These are phyloP conservation scores for Heteromeles arbutifolia DNA, from an alignment of 306 rosid species.

Conservation along the genomic window DNA sequence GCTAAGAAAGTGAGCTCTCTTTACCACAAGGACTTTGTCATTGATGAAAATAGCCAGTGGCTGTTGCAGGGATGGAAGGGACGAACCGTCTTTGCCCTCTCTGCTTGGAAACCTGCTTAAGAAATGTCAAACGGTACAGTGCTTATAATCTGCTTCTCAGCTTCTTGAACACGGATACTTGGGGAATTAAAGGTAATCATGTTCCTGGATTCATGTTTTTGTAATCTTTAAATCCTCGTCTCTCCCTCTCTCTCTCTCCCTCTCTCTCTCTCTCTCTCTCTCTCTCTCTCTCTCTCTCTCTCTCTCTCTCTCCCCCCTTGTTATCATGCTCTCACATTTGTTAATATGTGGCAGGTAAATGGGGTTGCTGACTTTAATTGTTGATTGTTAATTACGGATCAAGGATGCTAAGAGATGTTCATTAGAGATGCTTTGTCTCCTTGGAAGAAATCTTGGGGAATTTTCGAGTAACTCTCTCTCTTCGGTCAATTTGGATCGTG, in stretches of 20 bases:
- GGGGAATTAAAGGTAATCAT: constrained; percentile 5
- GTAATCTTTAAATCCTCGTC: neutral
- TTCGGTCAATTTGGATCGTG: neutral
- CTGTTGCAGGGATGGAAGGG: constrained; percentile 98
- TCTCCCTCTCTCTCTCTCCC: too few species aligned
- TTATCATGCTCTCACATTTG: neutral
- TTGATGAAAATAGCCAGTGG: constrained; percentile 82
- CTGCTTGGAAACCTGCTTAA: constrained; percentile 72
- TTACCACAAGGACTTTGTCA: constrained; percentile 81
- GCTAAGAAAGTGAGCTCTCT: constrained; percentile 39
- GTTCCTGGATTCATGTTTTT: neutral
- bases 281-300: neutral
- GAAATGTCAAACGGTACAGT: neutral
- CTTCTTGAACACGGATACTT: neutral
- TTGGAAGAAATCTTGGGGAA: neutral
- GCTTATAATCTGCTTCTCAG: neutral
- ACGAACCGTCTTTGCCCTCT: constrained; percentile 64
- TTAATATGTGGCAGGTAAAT: constrained; percentile 2
- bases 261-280: neutral
- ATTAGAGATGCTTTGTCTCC: neutral
- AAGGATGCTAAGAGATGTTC: neutral
- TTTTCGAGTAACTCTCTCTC: neutral
- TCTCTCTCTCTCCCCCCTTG: neutral
- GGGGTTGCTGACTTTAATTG: neutral
- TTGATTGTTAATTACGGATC: neutral